Evolutionary conservation across 345 rosid species (phyloP).

Genomic region (Eucalyptus rudis): DNA sequence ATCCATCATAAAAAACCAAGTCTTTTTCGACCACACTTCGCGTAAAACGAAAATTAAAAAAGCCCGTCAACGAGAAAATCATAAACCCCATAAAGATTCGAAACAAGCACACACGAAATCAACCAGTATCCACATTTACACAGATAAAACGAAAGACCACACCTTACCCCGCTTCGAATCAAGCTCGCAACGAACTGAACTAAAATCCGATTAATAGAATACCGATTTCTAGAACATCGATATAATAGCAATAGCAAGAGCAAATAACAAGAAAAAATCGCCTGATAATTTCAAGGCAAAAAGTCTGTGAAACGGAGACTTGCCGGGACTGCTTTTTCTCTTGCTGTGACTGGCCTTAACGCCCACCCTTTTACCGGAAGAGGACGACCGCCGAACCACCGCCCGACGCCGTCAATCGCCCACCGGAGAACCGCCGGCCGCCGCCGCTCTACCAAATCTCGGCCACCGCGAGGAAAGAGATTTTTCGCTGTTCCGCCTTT

Average conservation of each 20-base stretch:
- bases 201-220: not conserved
- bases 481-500: not conserved
- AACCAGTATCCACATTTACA: not conserved
- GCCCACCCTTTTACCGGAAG: not conserved
- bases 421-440: not conserved
- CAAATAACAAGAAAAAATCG: not conserved
- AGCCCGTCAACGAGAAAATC: not conserved
- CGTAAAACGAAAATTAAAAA: not conserved
- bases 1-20: not conserved
- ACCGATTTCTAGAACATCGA: not conserved
- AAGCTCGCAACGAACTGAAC: not conserved
- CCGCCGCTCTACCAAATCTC: not conserved
- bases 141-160: not conserved
- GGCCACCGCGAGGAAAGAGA: not conserved
- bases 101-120: not conserved
- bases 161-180: not conserved
- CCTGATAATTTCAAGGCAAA: not conserved
- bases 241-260: rapidly evolving
- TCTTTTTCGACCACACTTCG: not conserved
- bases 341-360: not conserved
- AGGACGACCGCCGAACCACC: not conserved
- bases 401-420: not conserved
- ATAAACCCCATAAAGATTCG: not conserved
- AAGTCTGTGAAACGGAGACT: not conserved
- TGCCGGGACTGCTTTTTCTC: not conserved